Evolutionary conservation across 768 basidiomycete species (phyloP).

Genomic region (Dentipellis fragilis): DNA sequence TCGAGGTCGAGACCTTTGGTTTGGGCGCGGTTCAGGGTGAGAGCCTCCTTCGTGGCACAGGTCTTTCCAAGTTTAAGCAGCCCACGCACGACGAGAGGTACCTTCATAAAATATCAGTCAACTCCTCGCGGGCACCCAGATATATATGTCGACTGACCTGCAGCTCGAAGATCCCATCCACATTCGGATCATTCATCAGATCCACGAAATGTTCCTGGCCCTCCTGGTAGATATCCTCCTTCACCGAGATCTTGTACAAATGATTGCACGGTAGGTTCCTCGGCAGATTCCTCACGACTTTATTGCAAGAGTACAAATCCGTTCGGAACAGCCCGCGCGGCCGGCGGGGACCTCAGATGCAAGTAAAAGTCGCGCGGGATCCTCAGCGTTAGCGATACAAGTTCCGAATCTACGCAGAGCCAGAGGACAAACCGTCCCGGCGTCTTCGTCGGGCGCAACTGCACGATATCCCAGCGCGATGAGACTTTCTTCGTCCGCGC

Average conservation of each 20-base stretch:
- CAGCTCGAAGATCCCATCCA: conserved; percentile 89
- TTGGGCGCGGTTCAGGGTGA: conserved; percentile 77
- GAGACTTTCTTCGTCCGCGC: conserved; percentile 46
- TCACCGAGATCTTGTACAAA: conserved; percentile 74
- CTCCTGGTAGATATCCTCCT: conserved; percentile 75
- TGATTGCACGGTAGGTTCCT: conserved; percentile 67
- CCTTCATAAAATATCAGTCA: conserved; percentile 27
- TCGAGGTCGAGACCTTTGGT: conserved; percentile 73
- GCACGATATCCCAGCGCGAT: conserved; percentile 86
- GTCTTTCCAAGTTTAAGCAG: conserved; percentile 78
- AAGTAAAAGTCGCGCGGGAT: conserved; percentile 91
- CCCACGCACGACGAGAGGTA: conserved; percentile 76
- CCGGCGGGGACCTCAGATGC: conserved; percentile 66
- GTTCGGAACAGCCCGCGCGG: conserved; percentile 58
- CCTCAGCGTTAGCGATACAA: conserved; percentile 73
- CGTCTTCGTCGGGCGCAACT: conserved; percentile 68
- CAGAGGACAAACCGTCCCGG: conserved; percentile 83
- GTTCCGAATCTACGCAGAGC: conserved; percentile 72
- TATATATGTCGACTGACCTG: conserved; percentile 44
- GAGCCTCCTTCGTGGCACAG: conserved; percentile 55
- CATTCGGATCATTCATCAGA: conserved; percentile 86
- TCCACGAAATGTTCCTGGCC: conserved; percentile 89
- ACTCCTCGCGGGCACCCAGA: no score
- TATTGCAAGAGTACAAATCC: conserved; percentile 60
- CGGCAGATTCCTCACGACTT: conserved; percentile 71